These are phyloP conservation scores for Macrophomina pseudophaseolina DNA, from an alignment of 2,329 filamentous ascomycete genomes.

Conservation along the genomic window DNA sequence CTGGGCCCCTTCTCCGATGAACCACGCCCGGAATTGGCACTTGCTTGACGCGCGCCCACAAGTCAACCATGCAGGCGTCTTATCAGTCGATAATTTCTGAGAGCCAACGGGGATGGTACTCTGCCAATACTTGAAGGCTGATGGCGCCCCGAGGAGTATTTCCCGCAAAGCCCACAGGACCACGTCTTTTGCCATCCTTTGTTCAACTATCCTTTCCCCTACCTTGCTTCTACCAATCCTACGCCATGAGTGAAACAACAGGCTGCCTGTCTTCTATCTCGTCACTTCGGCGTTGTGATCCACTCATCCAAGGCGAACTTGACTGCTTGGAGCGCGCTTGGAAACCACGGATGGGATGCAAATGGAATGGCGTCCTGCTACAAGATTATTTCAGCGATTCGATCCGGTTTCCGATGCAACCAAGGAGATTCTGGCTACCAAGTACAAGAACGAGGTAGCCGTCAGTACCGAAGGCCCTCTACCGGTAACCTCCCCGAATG, in stretches of 20 bases:
- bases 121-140: too few species aligned
- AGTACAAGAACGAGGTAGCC: constrained; percentile 28
- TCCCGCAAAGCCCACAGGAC: too few species aligned
- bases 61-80: not conserved
- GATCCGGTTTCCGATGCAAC: constrained; percentile 25
- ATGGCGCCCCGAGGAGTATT: too few species aligned
- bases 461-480: constrained; percentile 27
- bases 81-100: not conserved
- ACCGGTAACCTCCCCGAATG: constrained; percentile 10
- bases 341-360: constrained; percentile 38
- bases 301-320: constrained; percentile 18
- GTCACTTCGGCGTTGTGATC: constrained; percentile 2
- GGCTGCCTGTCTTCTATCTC: not conserved
- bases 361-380: constrained; percentile 15
- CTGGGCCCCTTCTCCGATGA: not conserved
- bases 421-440: constrained; percentile 31
- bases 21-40: not conserved
- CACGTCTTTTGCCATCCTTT: not conserved
- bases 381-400: constrained; percentile 14
- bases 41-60: not conserved
- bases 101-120: too few species aligned
- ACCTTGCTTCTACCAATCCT: not conserved
- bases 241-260: not conserved
- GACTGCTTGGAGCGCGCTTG: constrained; percentile 29
- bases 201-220: not conserved